Conservation (phyloP, 495 filamentous ascomycete genomes). For the Podospora tetraspora region DNA sequence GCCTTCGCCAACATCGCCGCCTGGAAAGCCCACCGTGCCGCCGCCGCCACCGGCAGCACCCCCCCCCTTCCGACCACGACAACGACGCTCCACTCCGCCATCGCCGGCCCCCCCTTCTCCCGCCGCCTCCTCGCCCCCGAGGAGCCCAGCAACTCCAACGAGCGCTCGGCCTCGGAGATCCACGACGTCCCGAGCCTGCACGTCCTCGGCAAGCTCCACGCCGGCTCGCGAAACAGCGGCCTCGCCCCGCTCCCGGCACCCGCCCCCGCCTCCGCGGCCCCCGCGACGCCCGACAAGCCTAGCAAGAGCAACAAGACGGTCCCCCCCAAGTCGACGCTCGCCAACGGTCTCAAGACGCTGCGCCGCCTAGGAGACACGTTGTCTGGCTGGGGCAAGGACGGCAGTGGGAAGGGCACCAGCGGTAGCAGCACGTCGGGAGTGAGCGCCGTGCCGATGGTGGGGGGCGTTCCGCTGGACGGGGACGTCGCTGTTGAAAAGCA, state of each 20-base stretch:
- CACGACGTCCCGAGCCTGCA: constrained; percentile 6
- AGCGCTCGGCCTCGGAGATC: neutral
- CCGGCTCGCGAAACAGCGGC: neutral
- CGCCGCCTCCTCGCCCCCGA: neutral
- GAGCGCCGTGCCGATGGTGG: neutral
- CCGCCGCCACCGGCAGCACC: constrained; percentile 8
- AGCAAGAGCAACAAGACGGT: neutral
- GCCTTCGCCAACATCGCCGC: constrained; percentile 11
- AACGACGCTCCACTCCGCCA: neutral
- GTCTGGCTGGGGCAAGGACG: neutral
- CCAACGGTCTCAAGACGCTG: neutral
- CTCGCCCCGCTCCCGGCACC: neutral
- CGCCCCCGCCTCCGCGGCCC: neutral
- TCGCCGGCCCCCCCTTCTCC: too few relatives aligned
- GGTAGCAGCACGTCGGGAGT: too few relatives aligned
- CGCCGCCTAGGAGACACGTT: neutral
- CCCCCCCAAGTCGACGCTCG: neutral
- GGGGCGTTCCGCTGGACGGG: neutral
- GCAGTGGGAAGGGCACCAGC: neutral
- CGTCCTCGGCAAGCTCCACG: constrained; percentile 1
- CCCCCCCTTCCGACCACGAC: neutral
- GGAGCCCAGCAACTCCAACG: neutral
- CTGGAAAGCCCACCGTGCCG: constrained; percentile 1
- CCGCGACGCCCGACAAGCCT: neutral
- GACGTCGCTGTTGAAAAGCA: neutral